phyloP scores from a whole-genome alignment of 805 yeast genomes.

The Spathaspora sp. region DNA sequence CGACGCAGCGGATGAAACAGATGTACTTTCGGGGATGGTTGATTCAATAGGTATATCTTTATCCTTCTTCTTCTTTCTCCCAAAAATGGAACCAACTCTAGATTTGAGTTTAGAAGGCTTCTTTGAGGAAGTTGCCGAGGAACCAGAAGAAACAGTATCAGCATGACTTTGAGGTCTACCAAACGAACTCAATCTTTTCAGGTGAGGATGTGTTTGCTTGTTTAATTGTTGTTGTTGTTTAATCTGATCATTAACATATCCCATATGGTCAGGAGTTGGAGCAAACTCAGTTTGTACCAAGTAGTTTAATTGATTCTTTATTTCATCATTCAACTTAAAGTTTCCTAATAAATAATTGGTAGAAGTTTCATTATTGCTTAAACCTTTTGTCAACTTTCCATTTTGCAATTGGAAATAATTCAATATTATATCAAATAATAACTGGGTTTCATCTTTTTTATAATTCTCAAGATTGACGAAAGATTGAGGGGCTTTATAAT shows the following conservation, averaged over 20 bases:
- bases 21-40: slow-evolving; percentile 32
- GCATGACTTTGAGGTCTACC: neutral
- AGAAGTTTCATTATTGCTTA: slow-evolving; percentile 53
- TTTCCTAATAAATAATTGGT: slow-evolving; percentile 58
- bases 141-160: neutral
- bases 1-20: slow-evolving; percentile 15
- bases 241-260: slow-evolving; percentile 5
- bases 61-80: slow-evolving; percentile 48
- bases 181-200: slow-evolving; percentile 1
- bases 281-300: slow-evolving; percentile 23
- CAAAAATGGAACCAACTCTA: slow-evolving; percentile 72
- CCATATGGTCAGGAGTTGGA: slow-evolving; percentile 4
- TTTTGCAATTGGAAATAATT: slow-evolving; percentile 47
- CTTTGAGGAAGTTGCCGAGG: neutral
- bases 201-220: neutral
- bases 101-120: slow-evolving; percentile 50
- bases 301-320: slow-evolving; percentile 33
- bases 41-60: neutral
- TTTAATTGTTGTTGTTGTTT: slow-evolving; percentile 5
- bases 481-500: slow-evolving; percentile 69
- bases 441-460: slow-evolving; percentile 56
- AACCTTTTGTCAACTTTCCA: slow-evolving; percentile 18
- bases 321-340: slow-evolving; percentile 34
- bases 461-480: slow-evolving; percentile 72
- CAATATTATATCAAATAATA: slow-evolving; percentile 60